Conservation (phyloP, 371 early-diverging fungal species). For the Zopfochytrium polystomum region DNA sequence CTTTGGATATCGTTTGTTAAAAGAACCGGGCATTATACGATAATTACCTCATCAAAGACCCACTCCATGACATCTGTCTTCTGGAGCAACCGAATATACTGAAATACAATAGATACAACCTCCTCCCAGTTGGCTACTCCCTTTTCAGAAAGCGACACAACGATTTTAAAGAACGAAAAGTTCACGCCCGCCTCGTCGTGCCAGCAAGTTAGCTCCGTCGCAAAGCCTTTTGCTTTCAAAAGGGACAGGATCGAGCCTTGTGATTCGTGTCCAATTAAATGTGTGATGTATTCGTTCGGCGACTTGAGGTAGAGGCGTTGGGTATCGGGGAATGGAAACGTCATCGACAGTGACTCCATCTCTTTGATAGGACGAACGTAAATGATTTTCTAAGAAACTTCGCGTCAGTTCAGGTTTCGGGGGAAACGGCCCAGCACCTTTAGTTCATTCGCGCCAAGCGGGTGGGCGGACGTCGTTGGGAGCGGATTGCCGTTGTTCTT, state of each 20-base stretch:
- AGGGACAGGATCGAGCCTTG: constrained; percentile 80
- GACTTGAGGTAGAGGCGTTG: constrained; percentile 15
- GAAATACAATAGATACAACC: constrained; percentile 74
- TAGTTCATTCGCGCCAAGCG: constrained; percentile 69
- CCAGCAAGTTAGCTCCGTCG: constrained; percentile 5
- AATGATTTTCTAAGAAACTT: constrained; percentile 74
- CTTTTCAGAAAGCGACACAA: constrained; percentile 76
- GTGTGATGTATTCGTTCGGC: constrained; percentile 41
- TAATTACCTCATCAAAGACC: constrained; percentile 64
- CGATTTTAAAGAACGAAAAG: constrained; percentile 79
- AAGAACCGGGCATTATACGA: neutral
- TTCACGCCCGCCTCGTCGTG: constrained; percentile 52
- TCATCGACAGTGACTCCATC: constrained; percentile 67
- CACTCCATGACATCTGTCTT: constrained; percentile 65
- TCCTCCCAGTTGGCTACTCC: constrained; percentile 75
- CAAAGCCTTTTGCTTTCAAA: constrained; percentile 66
- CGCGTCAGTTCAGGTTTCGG: constrained; percentile 75
- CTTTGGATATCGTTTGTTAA: constrained; percentile 9
- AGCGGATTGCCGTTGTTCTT: constrained; percentile 66
- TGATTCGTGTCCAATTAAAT: constrained; percentile 53
- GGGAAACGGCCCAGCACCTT: no score
- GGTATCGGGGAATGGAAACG: constrained; percentile 82
- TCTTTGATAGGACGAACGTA: constrained; percentile 81
- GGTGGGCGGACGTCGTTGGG: constrained; percentile 60
- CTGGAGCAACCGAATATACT: constrained; percentile 78